These are phyloP conservation scores for Pseudogymnoascus sp. DNA, from an alignment of 2,329 filamentous ascomycete species.

Conservation along the genomic window DNA sequence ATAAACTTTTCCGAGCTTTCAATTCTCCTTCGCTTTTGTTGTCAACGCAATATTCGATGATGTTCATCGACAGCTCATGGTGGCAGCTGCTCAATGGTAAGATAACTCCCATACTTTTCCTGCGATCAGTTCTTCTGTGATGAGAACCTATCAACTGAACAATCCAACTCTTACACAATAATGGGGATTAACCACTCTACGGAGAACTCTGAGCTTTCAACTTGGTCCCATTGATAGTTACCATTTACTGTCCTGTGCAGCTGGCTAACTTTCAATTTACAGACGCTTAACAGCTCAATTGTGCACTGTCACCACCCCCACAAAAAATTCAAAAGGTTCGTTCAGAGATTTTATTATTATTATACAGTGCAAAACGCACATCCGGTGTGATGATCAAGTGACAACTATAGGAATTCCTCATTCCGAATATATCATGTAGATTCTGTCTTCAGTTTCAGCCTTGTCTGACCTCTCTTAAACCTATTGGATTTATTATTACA, in stretches of 20 bases:
- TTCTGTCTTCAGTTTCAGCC: constrained; percentile 38
- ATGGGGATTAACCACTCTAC: constrained; percentile 30
- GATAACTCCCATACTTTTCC: constrained; percentile 12
- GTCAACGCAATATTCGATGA: constrained; percentile 7
- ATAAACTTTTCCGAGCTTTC: constrained; percentile 9
- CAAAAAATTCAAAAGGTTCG: constrained; percentile 25
- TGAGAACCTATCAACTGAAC: constrained; percentile 35
- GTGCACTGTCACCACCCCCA: neutral
- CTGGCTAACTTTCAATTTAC: constrained; percentile 1
- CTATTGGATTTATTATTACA: constrained; percentile 11
- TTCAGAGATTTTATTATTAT: constrained; percentile 13
- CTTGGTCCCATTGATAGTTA: neutral
- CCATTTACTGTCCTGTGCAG: neutral
- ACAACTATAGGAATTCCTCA: constrained; percentile 33
- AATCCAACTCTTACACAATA: constrained; percentile 38
- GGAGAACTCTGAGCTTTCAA: constrained; percentile 30
- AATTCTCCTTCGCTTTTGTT: constrained; percentile 5
- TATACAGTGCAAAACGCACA: constrained; percentile 11
- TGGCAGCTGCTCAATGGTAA: constrained; percentile 12
- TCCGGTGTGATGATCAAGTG: constrained; percentile 31
- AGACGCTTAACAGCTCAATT: constrained; percentile 5
- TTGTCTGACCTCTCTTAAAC: constrained; percentile 35
- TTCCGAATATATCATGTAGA: constrained; percentile 33
- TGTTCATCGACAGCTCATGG: constrained; percentile 7
- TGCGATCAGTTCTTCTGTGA: constrained; percentile 27